Conservation (phyloP, 768 basidiomycete genomes). For the Kwoniella dejecticola region DNA sequence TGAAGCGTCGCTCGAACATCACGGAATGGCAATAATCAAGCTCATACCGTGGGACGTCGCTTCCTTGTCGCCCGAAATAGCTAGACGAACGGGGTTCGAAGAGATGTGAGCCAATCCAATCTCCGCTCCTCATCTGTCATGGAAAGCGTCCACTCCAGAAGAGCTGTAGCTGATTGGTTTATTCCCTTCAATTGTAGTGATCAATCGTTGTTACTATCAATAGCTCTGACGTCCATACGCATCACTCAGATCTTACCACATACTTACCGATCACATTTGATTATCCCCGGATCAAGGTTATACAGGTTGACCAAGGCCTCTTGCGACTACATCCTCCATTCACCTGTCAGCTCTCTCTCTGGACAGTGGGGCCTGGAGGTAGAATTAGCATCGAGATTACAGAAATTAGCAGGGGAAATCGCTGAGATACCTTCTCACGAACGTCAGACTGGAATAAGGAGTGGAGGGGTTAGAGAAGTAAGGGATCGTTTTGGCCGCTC, state of each 20-base stretch:
- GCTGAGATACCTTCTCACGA: background rate
- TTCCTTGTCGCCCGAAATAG: background rate
- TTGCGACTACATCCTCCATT: conserved; percentile 13
- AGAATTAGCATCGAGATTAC: background rate
- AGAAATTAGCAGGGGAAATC: background rate
- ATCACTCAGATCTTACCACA: conserved; percentile 1
- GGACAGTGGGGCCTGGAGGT: background rate
- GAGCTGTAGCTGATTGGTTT: no score
- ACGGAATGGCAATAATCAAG: conserved; percentile 10
- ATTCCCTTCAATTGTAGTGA: no score
- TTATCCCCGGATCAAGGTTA: conserved; percentile 2
- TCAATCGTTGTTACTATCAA: conserved; percentile 8
- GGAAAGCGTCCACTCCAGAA: no score
- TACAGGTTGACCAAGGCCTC: conserved; percentile 10
- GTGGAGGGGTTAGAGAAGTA: no score
- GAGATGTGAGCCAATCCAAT: conserved; percentile 1
- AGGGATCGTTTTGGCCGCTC: no score
- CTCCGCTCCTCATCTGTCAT: background rate
- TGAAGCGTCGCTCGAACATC: conserved; percentile 15
- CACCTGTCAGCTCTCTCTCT: conserved; percentile 5
- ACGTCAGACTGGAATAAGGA: no score
- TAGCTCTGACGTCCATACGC: conserved; percentile 1
- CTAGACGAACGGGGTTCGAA: conserved; percentile 2
- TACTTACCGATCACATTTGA: background rate
- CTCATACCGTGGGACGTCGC: conserved; percentile 9